These are phyloP conservation scores for Yarrowia sp. DNA, from an alignment of 805 yeast species.

Conservation along the genomic window DNA sequence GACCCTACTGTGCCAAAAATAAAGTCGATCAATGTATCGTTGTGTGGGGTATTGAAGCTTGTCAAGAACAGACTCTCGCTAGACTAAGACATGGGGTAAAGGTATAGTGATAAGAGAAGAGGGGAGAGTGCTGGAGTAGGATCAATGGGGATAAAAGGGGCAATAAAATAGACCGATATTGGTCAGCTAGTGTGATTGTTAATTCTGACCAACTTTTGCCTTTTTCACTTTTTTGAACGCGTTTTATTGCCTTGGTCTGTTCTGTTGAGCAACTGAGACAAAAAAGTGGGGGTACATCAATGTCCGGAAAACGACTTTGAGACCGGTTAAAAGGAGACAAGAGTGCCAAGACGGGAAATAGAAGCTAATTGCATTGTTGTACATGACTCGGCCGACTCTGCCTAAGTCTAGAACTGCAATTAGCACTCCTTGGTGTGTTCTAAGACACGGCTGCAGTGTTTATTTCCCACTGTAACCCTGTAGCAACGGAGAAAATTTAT, in stretches of 20 bases:
- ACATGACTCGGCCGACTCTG: neutral
- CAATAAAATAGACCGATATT: neutral
- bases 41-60: slow-evolving; percentile 8
- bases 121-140: too few species aligned
- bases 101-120: neutral
- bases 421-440: neutral
- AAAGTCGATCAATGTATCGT: neutral
- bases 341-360: neutral
- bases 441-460: neutral
- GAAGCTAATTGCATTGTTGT: neutral
- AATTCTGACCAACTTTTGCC: neutral
- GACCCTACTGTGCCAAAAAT: neutral
- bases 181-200: neutral
- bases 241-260: too few species aligned
- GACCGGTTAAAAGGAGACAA: neutral
- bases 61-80: neutral
- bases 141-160: too few species aligned
- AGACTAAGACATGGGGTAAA: neutral
- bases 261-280: neutral
- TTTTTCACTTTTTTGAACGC: too few species aligned
- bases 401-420: neutral
- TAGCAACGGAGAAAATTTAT: neutral
- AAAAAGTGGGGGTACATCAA: neutral
- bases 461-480: neutral
- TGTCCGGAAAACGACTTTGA: neutral